Evolutionary conservation across 768 basidiomycete genomes (phyloP), one percentile per base, ranked within the genome.

Genomic region (Tulasnella sp.): DNA sequence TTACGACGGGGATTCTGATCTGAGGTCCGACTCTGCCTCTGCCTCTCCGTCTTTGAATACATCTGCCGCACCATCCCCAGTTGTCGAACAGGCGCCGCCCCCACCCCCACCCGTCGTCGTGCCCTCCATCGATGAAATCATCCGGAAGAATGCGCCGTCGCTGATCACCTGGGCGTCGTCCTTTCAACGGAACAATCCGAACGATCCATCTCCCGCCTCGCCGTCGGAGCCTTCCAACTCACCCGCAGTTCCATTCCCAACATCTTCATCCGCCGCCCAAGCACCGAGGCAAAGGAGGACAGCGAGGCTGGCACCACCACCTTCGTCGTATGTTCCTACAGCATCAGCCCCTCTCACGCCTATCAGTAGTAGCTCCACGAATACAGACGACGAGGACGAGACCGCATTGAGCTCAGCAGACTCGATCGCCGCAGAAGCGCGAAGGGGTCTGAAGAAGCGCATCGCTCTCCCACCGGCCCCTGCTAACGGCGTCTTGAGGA

Each of bases 51-150:
- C n/a, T 25, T 25, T n/a, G 55, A 24, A 34, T 29, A 57, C 42
- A 29, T 38, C 34, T 38, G 34, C 15, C 34, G 15, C 34, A 38
- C 34, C 34, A 15, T 38, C 34, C 15, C 34, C 34, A 5, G 34
- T 38, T 29, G 29, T 25, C 17, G 12, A 57, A 48, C 55, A 42
- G n/a, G n/a, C n/a, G n/a, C n/a, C n/a, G 21, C 17, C 22, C 43
- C 25, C 43, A 31, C 53, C 43, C 53, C n/a, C n/a, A 10, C 31
- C 54, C 12, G 29, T 25, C 9, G 45, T 84, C 51, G 79, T 82
- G 5, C 89, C 90, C 49, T 87, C 87, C 12, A 92, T 92, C 67
- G 85, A 84, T 42, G 89, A 92, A 59, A 92, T 92, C 61, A 92
- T 92, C 61, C 82, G 85, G 27, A 79, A 79, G 25, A 82, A 91